Evolutionary conservation across 2,329 filamentous ascomycete genomes (phyloP).

Genomic region (Pseudopyricularia cyperi): DNA sequence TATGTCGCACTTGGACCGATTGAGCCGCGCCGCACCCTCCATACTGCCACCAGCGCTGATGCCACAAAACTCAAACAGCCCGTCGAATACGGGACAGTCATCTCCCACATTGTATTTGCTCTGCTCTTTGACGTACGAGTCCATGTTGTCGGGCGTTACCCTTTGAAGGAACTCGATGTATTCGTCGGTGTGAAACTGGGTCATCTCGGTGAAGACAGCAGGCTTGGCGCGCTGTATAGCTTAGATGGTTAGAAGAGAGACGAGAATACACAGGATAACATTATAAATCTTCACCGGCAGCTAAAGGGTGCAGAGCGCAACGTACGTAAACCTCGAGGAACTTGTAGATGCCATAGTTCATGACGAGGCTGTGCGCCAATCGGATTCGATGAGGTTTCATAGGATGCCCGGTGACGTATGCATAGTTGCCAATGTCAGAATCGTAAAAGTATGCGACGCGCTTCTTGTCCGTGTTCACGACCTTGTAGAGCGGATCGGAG

Average conservation of each 20-base stretch:
- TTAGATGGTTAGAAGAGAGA: constrained; percentile 12
- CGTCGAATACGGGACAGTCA: constrained; percentile 95
- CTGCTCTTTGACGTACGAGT: constrained; percentile 80
- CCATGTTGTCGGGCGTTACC: constrained; percentile 98
- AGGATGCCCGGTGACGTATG: constrained; percentile 89
- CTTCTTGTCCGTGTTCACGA: constrained; percentile 40
- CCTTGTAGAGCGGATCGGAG: constrained; percentile 26
- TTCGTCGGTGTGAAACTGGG: constrained; percentile 85
- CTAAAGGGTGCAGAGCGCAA: constrained; percentile 21
- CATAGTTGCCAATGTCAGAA: constrained; percentile 95
- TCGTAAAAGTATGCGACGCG: constrained; percentile 98
- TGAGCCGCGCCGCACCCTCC: constrained; percentile 81
- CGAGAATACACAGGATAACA: constrained; percentile 15
- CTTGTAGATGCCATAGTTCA: constrained; percentile 91
- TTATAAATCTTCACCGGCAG: not conserved
- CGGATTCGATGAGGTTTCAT: constrained; percentile 98
- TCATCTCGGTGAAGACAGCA: constrained; percentile 80
- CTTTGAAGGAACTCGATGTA: constrained; percentile 93
- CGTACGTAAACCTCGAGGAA: constrained; percentile 93
- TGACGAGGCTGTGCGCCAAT: constrained; percentile 86
- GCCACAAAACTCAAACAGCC: constrained; percentile 92
- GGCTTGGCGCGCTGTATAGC: constrained; percentile 62
- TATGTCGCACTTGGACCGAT: constrained; percentile 86
- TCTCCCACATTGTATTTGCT: constrained; percentile 90
- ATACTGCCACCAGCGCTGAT: constrained; percentile 90